Conservation (phyloP, 225 moss, liverwort and hornwort genomes). For the Pleurozium schreberi region DNA sequence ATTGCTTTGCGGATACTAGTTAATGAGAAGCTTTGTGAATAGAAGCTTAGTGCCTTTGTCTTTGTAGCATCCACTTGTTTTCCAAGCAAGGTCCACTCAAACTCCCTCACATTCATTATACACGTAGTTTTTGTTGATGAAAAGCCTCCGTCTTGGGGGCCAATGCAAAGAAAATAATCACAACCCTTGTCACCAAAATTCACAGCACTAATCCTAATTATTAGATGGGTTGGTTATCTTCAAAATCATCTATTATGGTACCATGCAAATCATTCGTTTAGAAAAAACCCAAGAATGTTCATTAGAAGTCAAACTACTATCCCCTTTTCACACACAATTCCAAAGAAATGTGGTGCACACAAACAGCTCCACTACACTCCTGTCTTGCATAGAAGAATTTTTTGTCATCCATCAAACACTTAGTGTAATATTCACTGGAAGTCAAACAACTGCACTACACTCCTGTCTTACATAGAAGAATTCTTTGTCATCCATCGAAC, state of each 20-base stretch:
- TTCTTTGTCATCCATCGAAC: neutral
- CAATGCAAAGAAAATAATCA: neutral
- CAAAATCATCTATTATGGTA: neutral
- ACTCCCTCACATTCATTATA: neutral
- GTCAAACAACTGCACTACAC: too few species aligned
- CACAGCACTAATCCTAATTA: neutral
- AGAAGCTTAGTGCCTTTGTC: neutral
- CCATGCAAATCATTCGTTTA: accelerated
- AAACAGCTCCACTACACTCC: too few species aligned
- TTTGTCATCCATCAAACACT: accelerated
- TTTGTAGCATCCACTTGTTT: neutral
- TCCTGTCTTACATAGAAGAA: neutral
- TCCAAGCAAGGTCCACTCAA: neutral
- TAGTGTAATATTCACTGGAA: too few species aligned
- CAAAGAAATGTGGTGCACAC: too few species aligned
- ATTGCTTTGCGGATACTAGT: neutral
- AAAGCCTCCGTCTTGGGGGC: neutral
- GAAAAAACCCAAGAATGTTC: accelerated
- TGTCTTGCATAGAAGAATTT: neutral
- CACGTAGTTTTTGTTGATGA: neutral
- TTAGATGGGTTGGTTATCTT: accelerated
- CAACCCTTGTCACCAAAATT: neutral
- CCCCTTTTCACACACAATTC: neutral
- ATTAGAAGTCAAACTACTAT: too few species aligned
- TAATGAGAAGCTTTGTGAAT: neutral